These are phyloP conservation scores for Castanea crenata DNA, from an alignment of 306 rosid genomes.

Conservation along the genomic window DNA sequence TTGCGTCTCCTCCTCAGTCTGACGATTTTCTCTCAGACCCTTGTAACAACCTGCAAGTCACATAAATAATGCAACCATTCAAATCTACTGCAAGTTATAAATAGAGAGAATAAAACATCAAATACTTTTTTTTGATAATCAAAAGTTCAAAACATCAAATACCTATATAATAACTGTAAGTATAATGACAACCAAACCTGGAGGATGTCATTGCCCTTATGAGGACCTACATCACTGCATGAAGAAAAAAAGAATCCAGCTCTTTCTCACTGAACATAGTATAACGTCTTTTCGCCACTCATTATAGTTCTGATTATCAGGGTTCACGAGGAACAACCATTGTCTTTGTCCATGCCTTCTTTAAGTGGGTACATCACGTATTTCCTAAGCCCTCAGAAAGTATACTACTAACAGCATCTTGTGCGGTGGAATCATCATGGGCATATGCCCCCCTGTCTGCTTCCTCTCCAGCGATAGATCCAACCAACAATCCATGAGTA, in stretches of 20 bases:
- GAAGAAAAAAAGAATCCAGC: constrained; percentile 30
- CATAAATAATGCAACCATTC: background rate
- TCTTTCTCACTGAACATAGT: constrained; percentile 25
- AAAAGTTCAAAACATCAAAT: background rate
- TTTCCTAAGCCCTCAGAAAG: constrained; percentile 68
- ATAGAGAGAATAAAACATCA: background rate
- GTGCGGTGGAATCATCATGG: constrained; percentile 25
- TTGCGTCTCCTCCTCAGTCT: constrained; percentile 38
- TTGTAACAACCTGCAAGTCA: constrained; percentile 40
- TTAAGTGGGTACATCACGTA: constrained; percentile 25
- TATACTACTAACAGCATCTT: constrained; percentile 74
- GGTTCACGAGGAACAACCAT: constrained; percentile 23
- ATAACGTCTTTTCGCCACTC: constrained; percentile 25
- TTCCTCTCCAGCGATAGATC: constrained; percentile 49
- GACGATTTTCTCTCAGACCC: constrained; percentile 30
- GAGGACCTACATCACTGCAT: constrained; percentile 28
- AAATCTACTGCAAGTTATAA: background rate
- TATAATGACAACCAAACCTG: constrained; percentile 33
- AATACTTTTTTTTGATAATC: background rate
- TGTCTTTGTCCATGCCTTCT: constrained; percentile 23
- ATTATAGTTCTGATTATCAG: constrained; percentile 24
- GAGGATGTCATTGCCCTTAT: constrained; percentile 36
- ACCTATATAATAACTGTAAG: background rate
- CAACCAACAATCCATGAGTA: constrained; percentile 76
- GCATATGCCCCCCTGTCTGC: constrained; percentile 5